These are phyloP conservation scores for Amborella trichopoda DNA, from an alignment of 164 flowering plant species.

Conservation along the genomic window DNA sequence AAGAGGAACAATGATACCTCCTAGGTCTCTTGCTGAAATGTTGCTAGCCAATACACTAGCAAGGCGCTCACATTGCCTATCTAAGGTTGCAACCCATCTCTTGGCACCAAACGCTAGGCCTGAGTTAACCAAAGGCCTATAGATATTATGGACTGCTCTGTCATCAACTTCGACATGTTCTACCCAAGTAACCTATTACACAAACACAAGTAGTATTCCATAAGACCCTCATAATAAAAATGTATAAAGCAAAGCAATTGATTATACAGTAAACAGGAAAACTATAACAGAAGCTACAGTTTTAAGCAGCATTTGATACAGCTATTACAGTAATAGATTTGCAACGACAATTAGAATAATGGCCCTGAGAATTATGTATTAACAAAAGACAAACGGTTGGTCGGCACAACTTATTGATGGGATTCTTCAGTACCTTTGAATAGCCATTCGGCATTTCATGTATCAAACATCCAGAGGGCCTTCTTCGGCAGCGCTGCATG, in stretches of 20 bases:
- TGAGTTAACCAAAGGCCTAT: constrained; percentile 38
- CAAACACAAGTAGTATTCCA: too few relatives aligned
- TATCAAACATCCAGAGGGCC: constrained; percentile 89
- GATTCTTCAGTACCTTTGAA: constrained; percentile 92
- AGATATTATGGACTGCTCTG: constrained; percentile 48
- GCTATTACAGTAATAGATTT: too few relatives aligned
- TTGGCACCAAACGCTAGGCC: constrained; percentile 86
- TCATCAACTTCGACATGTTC: constrained; percentile 84
- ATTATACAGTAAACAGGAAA: too few relatives aligned
- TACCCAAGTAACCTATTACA: constrained; percentile 69
- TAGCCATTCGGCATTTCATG: constrained; percentile 81
- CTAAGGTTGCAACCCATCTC: constrained; percentile 75
- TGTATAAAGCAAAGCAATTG: too few relatives aligned
- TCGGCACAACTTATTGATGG: too few relatives aligned
- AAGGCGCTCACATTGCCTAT: constrained; percentile 75
- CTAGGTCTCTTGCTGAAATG: constrained; percentile 51
- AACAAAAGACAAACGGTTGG: too few relatives aligned
- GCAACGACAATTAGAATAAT: too few relatives aligned
- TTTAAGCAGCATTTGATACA: too few relatives aligned
- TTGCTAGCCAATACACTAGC: constrained; percentile 72
- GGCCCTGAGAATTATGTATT: too few relatives aligned
- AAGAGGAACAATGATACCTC: constrained; percentile 26
- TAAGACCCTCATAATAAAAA: too few relatives aligned
- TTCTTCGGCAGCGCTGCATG: constrained; percentile 38
- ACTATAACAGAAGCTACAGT: too few relatives aligned